phyloP scores from a whole-genome alignment of 441 rosid genomes.

The Jatropha multifida region DNA sequence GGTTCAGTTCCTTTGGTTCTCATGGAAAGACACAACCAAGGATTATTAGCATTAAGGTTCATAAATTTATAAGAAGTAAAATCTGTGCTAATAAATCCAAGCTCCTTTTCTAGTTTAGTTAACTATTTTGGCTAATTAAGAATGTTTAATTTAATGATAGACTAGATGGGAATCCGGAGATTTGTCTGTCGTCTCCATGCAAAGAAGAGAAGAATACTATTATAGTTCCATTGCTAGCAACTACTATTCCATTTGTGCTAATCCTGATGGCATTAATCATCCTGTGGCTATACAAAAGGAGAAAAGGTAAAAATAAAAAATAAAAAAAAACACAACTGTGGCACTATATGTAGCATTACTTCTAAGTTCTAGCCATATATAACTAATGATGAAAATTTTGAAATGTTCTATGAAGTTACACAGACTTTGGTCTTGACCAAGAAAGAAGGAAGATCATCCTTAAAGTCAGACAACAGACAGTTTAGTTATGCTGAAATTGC shows the following conservation, averaged over 20 bases:
- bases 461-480: constrained; percentile 27
- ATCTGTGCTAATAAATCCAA: not conserved
- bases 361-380: no score
- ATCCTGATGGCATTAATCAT: constrained; percentile 31
- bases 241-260: constrained; percentile 25
- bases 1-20: constrained; percentile 51
- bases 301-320: constrained; percentile 18
- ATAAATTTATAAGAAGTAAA: not conserved
- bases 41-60: constrained; percentile 43
- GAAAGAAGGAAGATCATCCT: constrained; percentile 15
- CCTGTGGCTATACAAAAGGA: constrained; percentile 33
- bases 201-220: constrained; percentile 28
- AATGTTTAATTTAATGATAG: constrained; percentile 26
- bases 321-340: no score
- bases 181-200: constrained; percentile 46
- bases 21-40: constrained; percentile 28
- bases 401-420: constrained; percentile 11
- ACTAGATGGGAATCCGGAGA: constrained; percentile 43
- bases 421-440: constrained; percentile 4
- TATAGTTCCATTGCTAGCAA: constrained; percentile 39
- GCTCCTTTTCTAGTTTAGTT: not conserved
- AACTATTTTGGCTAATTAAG: not conserved
- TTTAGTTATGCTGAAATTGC: constrained; percentile 34
- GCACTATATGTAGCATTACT: no score
- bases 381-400: not conserved